Percentiles rank a stretch among this genome's conserved stretches.
phyloP scores from a whole-genome alignment of 345 rosid species.

The Lepidium didymum region DNA sequence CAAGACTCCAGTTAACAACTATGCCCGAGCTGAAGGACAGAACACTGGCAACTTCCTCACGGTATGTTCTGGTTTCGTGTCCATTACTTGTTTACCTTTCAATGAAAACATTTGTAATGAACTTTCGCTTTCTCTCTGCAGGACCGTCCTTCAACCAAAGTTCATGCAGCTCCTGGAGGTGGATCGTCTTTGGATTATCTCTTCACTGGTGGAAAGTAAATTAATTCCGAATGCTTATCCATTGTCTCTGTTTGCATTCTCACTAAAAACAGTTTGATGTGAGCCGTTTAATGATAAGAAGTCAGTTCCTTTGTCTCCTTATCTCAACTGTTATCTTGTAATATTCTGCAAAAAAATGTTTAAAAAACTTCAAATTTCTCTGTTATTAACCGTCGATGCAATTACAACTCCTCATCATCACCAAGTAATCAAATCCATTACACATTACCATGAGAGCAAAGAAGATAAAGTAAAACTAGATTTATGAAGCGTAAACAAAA shows the following conservation, averaged over 20 bases:
- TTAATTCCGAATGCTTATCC: constrained; percentile 6
- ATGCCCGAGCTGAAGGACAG: constrained; percentile 62
- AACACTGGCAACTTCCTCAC: constrained; percentile 80
- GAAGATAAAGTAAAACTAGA: neutral
- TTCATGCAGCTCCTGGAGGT: constrained; percentile 44
- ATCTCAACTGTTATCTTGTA: constrained; percentile 18
- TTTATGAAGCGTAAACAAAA: neutral
- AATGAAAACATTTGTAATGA: neutral
- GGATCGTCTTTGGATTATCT: constrained; percentile 42
- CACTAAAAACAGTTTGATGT: constrained; percentile 19
- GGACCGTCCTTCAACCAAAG: constrained; percentile 44
- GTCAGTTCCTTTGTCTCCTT: constrained; percentile 25
- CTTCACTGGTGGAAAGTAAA: constrained; percentile 33
- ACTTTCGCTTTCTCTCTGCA: neutral
- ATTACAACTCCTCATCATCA: neutral
- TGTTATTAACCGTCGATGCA: neutral
- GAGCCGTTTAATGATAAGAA: constrained; percentile 23
- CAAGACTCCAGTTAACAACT: constrained; percentile 54
- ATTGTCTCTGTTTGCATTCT: neutral
- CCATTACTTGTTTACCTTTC: neutral
- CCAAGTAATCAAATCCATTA: neutral
- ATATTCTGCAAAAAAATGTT: constrained; percentile 11
- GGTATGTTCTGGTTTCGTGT: constrained; percentile 21
- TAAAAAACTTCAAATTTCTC: neutral
- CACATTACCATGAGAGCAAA: neutral